Base-by-base conservation (phyloP, 208 protist genomes). In the Crithidia expoeki region DNA sequence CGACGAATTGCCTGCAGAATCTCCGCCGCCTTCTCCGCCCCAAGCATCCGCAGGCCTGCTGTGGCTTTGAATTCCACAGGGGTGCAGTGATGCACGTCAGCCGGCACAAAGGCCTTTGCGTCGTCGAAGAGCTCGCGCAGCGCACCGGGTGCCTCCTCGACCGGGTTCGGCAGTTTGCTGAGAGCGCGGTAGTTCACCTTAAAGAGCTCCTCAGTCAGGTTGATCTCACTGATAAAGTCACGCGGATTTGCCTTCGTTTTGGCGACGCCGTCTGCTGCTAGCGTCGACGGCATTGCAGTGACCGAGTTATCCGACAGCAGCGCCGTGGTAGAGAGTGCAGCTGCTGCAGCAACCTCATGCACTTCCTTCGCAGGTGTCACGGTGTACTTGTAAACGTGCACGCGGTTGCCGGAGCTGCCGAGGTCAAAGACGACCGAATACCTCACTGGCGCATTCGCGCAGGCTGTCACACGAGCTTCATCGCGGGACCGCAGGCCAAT, bases 371-470 rank as follows among this genome's bases (percentile, higher is more conserved):
- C 11, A 9, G 21, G 2, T 4, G 32, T 25, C n/a, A 70, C 44
- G 2, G n/a, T 58, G 58, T 72, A 96, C 46, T 80, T 72, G 63
- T 93, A 95, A 6, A 93, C 88, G 67, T 97, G 89, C 19, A 96
- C 82, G 27, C 91, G 89, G 55, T 84, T 94, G 12, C 91, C 91
- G 7, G 90, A 94, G 74, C 88, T 95, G 32, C 93, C 93, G 38
- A 90, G 77, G 70, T 97, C 93, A 62, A 97, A 93, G 46, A 97
- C 88, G n/a, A 96, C 76, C 47, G 74, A 86, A 68, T 89, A 94
- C 61, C 60, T 76, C 34, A 21, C 59, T 23, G 47, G 14, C 1
- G 52, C 32, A 27, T 30, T 27, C 14, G 27, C n/a, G 12, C 59
- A 65, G 11, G 30, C 32, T 9, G 49, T 25, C 21, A 30, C 17